Conservation (phyloP, 1,139 yeast genomes). For the Yamadazyma songkhlaensis region DNA sequence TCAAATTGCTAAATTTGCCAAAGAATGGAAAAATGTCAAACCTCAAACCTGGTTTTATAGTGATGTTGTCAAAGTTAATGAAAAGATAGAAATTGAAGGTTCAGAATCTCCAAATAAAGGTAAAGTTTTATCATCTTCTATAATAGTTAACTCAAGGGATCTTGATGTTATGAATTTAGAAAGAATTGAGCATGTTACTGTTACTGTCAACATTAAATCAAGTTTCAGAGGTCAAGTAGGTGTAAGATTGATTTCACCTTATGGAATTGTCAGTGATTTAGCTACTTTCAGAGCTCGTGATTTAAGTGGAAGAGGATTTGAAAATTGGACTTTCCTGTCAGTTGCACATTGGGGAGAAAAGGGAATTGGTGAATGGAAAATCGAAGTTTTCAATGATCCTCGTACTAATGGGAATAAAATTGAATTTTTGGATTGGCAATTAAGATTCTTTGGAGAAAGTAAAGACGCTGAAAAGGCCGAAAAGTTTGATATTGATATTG, state of each 20-base stretch:
- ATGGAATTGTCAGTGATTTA: slow-evolving; percentile 68
- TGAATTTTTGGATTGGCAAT: slow-evolving; percentile 64
- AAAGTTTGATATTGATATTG: slow-evolving; percentile 36
- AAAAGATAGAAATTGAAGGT: slow-evolving; percentile 19
- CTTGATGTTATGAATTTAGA: slow-evolving; percentile 60
- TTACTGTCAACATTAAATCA: slow-evolving; percentile 69
- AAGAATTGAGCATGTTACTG: slow-evolving; percentile 81
- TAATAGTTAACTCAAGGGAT: slow-evolving; percentile 49
- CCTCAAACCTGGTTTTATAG: slow-evolving; percentile 85
- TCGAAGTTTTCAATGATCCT: slow-evolving; percentile 49
- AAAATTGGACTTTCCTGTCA: slow-evolving; percentile 92
- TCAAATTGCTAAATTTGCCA: slow-evolving; percentile 69
- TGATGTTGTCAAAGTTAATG: slow-evolving; percentile 34
- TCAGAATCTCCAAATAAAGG: slow-evolving; percentile 18
- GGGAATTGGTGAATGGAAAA: slow-evolving; percentile 80
- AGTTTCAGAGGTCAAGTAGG: slow-evolving; percentile 68
- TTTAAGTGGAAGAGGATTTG: slow-evolving; percentile 54
- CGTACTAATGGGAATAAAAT: slow-evolving; percentile 33
- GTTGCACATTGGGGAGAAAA: slow-evolving; percentile 97
- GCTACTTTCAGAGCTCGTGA: slow-evolving; percentile 73
- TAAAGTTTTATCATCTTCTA: slow-evolving; percentile 34
- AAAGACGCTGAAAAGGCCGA: slow-evolving; percentile 61
- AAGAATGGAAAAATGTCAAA: slow-evolving; percentile 77
- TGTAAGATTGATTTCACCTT: slow-evolving; percentile 69
- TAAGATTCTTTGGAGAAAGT: slow-evolving; percentile 80